phyloP scores from a whole-genome alignment of 2,329 filamentous ascomycete genomes.

The Chaetomium strumarium region DNA sequence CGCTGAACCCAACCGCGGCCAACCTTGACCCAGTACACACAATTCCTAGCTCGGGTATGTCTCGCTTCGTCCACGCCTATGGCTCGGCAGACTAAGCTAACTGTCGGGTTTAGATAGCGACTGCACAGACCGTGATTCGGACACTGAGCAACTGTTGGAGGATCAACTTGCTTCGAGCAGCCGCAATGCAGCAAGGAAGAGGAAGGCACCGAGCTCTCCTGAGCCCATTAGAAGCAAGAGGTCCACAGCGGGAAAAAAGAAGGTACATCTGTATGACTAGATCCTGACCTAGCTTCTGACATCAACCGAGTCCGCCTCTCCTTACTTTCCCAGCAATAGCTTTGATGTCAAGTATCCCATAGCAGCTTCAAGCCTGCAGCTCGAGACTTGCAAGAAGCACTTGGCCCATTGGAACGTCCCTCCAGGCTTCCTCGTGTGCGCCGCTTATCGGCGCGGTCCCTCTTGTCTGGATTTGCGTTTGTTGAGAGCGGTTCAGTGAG shows the following conservation, averaged over 20 bases:
- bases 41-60: too few relatives aligned
- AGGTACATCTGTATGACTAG: background rate
- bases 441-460: background rate
- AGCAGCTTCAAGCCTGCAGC: background rate
- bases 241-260: background rate
- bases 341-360: background rate
- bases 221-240: background rate
- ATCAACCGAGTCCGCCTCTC: background rate
- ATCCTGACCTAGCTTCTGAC: background rate
- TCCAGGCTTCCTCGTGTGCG: background rate
- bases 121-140: background rate
- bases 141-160: background rate
- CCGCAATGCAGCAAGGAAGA: background rate
- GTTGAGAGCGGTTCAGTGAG: background rate
- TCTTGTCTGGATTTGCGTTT: slow-evolving; percentile 2
- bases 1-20: too few relatives aligned
- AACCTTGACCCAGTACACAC: too few relatives aligned
- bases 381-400: background rate
- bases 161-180: background rate
- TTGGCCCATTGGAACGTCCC: background rate
- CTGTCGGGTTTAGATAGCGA: background rate
- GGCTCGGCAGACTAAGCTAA: background rate
- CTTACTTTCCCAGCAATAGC: background rate
- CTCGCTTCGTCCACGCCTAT: too few relatives aligned
- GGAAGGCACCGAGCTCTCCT: background rate